A percentile compares a stretch with the other conserved stretches of the same genome.
phyloP scores from a whole-genome alignment of 1,284 basidiomycete genomes.

The Cerrena zonata region DNA sequence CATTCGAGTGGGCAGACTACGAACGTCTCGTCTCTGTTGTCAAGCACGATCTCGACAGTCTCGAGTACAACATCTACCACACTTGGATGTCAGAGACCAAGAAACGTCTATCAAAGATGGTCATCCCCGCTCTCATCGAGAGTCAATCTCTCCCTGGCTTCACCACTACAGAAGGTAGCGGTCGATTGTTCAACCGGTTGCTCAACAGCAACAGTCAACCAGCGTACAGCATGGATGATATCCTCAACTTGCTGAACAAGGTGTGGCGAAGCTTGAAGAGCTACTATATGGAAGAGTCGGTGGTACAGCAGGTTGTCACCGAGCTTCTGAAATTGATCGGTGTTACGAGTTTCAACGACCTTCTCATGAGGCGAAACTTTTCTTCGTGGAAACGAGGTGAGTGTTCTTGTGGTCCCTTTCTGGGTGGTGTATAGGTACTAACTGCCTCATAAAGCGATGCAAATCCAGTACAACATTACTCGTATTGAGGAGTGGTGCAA shows the following conservation, averaged over 20 bases:
- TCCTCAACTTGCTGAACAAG: constrained; percentile 93
- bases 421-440: background rate
- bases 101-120: constrained; percentile 95
- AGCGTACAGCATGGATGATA: constrained; percentile 98
- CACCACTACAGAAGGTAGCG: constrained; percentile 89
- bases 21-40: constrained; percentile 94
- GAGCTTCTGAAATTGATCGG: constrained; percentile 96
- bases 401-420: constrained; percentile 15
- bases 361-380: constrained; percentile 98
- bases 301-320: constrained; percentile 94
- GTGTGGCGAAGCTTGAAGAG: constrained; percentile 98
- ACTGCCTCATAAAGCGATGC: constrained; percentile 71
- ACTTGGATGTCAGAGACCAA: constrained; percentile 99
- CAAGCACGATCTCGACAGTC: constrained; percentile 95
- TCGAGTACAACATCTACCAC: constrained; percentile 99
- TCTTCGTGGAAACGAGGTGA: constrained; percentile 98
- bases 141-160: constrained; percentile 97
- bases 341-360: constrained; percentile 96
- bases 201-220: constrained; percentile 81
- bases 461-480: constrained; percentile 98
- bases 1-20: constrained; percentile 96
- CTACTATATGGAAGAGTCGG: constrained; percentile 97
- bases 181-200: constrained; percentile 89
- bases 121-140: constrained; percentile 95
- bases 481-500: constrained; percentile 98